phyloP scores from a whole-genome alignment of 345 rosid species.

The Carallia brachiata region DNA sequence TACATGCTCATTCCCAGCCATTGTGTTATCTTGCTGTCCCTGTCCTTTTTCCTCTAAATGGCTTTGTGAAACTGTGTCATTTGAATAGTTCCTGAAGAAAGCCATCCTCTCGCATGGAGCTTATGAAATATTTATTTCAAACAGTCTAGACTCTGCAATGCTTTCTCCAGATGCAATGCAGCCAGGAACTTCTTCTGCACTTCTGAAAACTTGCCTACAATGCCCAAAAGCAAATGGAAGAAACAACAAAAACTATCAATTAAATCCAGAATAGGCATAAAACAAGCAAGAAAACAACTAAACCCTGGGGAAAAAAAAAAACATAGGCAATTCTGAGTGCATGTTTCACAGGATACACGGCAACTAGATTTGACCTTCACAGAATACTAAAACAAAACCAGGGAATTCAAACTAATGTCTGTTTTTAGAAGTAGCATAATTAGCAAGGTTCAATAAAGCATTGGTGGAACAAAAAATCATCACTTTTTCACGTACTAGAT shows the following conservation, averaged over 20 bases:
- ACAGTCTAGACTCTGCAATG: conserved; percentile 6
- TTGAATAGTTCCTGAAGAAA: conserved; percentile 67
- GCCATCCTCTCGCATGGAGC: conserved; percentile 79
- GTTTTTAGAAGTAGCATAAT: too few relatives aligned
- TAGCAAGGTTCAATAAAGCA: background rate
- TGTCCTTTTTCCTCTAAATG: conserved; percentile 61
- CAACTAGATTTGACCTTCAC: too few relatives aligned
- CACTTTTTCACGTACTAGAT: background rate
- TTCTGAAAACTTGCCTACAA: conserved; percentile 15
- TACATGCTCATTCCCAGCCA: conserved; percentile 45
- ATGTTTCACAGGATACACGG: too few relatives aligned
- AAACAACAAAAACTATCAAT: background rate
- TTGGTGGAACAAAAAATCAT: background rate
- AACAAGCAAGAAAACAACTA: conserved; percentile 1
- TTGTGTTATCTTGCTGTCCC: conserved; percentile 40
- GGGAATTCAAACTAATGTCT: too few relatives aligned
- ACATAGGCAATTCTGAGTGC: too few relatives aligned
- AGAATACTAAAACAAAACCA: too few relatives aligned
- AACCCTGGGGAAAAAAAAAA: background rate
- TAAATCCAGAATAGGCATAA: background rate
- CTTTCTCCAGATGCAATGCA: conserved; percentile 2
- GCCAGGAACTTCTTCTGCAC: conserved; percentile 7
- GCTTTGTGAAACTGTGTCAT: conserved; percentile 54
- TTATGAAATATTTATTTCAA: conserved; percentile 7
- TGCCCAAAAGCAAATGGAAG: conserved; percentile 21